Percentiles rank a stretch among this genome's conserved stretches.
Conservation (phyloP, 139 green algal species). For the Chlorella sp. region DNA sequence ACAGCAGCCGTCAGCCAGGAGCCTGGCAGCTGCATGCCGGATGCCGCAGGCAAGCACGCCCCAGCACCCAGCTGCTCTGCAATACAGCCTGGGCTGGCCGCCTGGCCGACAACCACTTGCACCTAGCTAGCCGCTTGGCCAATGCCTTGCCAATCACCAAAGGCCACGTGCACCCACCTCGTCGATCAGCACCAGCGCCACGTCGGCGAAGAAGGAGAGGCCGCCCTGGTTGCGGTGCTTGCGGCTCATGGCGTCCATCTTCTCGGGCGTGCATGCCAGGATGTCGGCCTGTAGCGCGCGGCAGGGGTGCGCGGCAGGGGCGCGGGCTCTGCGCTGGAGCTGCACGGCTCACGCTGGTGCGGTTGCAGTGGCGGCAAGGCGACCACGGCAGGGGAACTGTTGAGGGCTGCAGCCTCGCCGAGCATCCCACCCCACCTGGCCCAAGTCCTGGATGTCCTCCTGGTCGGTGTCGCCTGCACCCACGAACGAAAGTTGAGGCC, state of each 20-base stretch:
- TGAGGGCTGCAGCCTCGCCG: too few relatives aligned
- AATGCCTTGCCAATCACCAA: neutral
- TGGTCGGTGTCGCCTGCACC: conserved; percentile 48
- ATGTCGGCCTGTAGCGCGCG: conserved; percentile 79
- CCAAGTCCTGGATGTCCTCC: conserved; percentile 42
- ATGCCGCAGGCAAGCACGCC: neutral
- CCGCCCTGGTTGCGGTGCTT: conserved; percentile 47
- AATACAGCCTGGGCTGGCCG: neutral
- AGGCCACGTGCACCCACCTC: neutral
- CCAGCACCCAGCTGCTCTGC: neutral
- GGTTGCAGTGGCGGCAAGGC: too few relatives aligned
- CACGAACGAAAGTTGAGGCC: neutral
- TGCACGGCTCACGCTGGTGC: too few relatives aligned
- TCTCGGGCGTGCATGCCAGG: conserved; percentile 84
- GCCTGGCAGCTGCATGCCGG: neutral
- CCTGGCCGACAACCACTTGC: neutral
- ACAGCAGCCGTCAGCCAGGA: neutral
- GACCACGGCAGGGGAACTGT: too few relatives aligned
- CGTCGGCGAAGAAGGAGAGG: conserved; percentile 65
- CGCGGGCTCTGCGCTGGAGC: too few relatives aligned
- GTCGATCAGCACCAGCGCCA: conserved; percentile 76
- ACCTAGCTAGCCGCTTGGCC: neutral
- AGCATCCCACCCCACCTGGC: too few relatives aligned
- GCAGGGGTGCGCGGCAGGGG: too few relatives aligned
- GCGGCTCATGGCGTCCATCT: conserved; percentile 79